Base-by-base conservation (phyloP, 2,329 filamentous ascomycete genomes). In the Grosmannia clavigera region DNA sequence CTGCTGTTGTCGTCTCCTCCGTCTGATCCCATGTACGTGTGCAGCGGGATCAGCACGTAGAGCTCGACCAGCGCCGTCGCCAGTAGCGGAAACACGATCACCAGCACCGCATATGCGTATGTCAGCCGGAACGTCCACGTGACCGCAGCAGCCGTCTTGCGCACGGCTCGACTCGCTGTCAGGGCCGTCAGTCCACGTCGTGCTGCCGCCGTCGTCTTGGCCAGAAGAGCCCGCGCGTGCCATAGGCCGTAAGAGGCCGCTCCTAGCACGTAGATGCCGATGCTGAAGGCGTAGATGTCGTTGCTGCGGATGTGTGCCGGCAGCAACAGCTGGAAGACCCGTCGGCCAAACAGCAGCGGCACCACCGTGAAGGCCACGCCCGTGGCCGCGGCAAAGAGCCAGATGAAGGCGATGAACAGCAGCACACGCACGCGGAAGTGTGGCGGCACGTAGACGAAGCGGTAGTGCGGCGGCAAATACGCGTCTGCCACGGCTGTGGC, bases 271-370 rank as follows among this genome's bases (percentile, higher is more conserved):
- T 95, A 96, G 50, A 95, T 81, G 16, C 94, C 94, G 35, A 94
- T 84, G 58, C 90, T 95, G 71, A 96, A 96, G 14, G 94, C 92
- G 68, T 99, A 97, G 31, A 99, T 88, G 70, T 99, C 94, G 72
- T 97, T 99, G 69, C 92, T 87, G 50, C 82, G 82, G 55, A 88
- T 81, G 63, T 88, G 80, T 0, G 78, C 74, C 5, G 90, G 89
- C 51, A 96, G 83, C 40, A 92, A 74, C 33, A 80, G 75, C 55
- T 85, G 83, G 69, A 96, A 88, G 63, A 97, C 79, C 61, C 79
- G 80, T 33, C 94, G 87, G 2, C 94, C 94, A 68, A 96, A 84
- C 7, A 95, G 78, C 4, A 99, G 80, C 0, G 94, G 95, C 0
- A 95, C 75, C 63, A 99, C 86, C 1, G 94, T 96, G 63, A 89